Conservation (phyloP, 306 rosid species). For the Cyclanthera cordifolia region DNA sequence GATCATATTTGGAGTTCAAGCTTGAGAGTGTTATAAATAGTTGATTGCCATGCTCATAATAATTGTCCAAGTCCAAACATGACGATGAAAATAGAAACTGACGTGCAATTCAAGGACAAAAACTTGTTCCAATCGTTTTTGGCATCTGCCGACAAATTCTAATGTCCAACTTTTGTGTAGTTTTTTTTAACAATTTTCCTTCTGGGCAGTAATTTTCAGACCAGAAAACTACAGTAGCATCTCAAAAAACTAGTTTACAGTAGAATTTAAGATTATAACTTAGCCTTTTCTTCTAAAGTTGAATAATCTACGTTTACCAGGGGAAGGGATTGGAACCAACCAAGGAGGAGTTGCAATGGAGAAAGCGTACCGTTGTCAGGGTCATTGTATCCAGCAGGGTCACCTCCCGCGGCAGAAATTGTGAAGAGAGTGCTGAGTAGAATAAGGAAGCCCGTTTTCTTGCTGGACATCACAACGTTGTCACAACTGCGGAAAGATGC, state of each 20-base stretch:
- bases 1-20: too few relatives aligned
- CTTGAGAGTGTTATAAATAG: too few relatives aligned
- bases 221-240: background rate
- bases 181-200: background rate
- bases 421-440: slow-evolving; percentile 11
- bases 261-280: background rate
- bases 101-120: background rate
- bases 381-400: slow-evolving; percentile 11
- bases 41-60: too few relatives aligned
- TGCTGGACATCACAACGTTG: slow-evolving; percentile 15
- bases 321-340: slow-evolving; percentile 17
- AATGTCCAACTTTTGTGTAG: background rate
- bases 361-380: slow-evolving; percentile 10
- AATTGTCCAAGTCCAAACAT: background rate
- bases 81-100: background rate
- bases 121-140: background rate
- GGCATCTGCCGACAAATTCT: background rate
- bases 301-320: background rate
- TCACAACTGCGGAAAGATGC: slow-evolving; percentile 18
- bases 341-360: slow-evolving; percentile 6
- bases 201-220: background rate
- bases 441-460: slow-evolving; percentile 12
- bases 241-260: background rate
- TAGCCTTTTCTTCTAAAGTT: background rate
- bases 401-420: background rate